Evolutionary conservation across 768 basidiomycete genomes (phyloP).

Genomic region (Termitomyces sp.): DNA sequence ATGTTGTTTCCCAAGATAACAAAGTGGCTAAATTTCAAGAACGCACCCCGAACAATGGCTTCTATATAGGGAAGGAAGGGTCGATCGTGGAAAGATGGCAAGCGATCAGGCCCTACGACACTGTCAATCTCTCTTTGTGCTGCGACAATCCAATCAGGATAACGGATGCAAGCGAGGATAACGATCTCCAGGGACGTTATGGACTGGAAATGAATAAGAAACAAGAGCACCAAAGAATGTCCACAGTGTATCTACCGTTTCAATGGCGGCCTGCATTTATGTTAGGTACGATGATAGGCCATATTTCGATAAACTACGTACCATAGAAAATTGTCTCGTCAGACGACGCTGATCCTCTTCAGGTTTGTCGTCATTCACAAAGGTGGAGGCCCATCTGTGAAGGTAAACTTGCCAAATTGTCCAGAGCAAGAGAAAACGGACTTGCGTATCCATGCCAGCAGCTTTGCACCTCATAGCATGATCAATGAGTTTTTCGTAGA

Average conservation of each 20-base stretch:
- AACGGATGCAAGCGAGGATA: not conserved
- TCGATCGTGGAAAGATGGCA: not conserved
- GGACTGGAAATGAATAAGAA: not conserved
- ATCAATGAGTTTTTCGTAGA: not conserved
- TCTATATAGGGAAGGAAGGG: not conserved
- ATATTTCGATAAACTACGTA: not conserved
- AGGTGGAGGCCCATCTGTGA: not conserved
- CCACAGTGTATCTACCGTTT: not conserved
- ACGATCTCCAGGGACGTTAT: not conserved
- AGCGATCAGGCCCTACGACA: not conserved
- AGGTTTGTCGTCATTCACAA: not conserved
- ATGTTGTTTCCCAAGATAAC: not conserved
- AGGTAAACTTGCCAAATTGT: not conserved
- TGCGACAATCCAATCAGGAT: not conserved
- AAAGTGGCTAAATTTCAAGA: not conserved
- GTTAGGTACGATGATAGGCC: not conserved
- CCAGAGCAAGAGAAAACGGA: not conserved
- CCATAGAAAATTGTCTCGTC: not conserved
- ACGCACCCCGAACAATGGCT: not conserved
- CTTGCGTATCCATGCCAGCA: not conserved
- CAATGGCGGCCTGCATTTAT: not conserved
- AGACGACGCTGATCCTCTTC: not conserved
- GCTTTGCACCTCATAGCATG: not conserved
- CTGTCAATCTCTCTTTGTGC: not conserved
- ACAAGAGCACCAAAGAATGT: not conserved